A percentile compares a stretch with the other conserved stretches of the same genome.
phyloP scores from a whole-genome alignment of 2,329 filamentous ascomycete genomes.

The Colletotrichum tanaceti region DNA sequence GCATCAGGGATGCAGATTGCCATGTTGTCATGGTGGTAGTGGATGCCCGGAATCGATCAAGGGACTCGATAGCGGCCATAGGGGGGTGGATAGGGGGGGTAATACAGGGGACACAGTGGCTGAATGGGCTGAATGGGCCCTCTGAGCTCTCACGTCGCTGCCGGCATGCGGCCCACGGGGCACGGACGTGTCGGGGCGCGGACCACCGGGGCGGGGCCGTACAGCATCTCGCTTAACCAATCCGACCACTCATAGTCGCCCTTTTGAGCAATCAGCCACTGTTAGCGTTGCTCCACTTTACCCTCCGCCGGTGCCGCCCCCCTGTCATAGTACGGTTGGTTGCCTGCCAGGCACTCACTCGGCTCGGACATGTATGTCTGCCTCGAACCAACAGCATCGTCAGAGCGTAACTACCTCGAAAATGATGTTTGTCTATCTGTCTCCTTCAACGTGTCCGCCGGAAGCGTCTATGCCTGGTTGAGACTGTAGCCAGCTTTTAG shows the following conservation, averaged over 20 bases:
- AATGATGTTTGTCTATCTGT: background rate
- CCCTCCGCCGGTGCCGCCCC: background rate
- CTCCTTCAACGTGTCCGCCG: background rate
- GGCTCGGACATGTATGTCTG: constrained; percentile 3
- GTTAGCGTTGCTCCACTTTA: background rate
- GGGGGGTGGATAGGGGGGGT: no score
- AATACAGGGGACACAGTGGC: no score
- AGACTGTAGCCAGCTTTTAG: no score
- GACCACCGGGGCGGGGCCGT: background rate
- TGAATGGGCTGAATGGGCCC: no score
- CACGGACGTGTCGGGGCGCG: background rate
- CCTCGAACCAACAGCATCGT: constrained; percentile 2
- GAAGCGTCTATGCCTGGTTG: background rate
- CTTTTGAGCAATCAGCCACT: background rate
- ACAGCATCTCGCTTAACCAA: background rate
- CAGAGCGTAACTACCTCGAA: background rate
- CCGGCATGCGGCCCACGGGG: background rate
- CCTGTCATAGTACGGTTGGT: no score
- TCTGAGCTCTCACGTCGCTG: constrained; percentile 3
- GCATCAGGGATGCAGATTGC: no score
- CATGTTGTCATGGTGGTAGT: no score
- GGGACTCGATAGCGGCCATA: no score
- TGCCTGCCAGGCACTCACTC: constrained; percentile 17
- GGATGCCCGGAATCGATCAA: no score
- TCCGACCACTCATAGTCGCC: background rate